Evolutionary conservation across 2,329 filamentous ascomycete genomes (phyloP), one percentile per base, ranked within the genome.

Genomic region (Akanthomyces dipterigenus): DNA sequence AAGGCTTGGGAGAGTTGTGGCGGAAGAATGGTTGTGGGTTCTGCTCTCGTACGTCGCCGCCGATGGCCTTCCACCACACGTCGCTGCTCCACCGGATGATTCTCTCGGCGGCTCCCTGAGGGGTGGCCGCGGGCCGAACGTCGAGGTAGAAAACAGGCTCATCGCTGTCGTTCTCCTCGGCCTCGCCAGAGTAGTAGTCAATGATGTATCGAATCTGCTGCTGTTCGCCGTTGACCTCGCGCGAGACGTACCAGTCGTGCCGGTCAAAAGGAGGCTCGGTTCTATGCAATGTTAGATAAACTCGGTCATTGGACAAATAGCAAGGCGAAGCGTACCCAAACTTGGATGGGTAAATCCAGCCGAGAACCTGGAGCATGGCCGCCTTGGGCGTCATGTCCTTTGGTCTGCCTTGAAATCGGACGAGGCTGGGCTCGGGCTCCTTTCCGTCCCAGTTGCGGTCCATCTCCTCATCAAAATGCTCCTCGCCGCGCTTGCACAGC

Each of bases 131-230:
- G 1, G 95, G 95, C 65, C 95, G 84, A 22, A 99, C 95, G 71
- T 99, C 95, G 60, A 99, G 84, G 73, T 88, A 97, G 78, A 99
- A 99, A 7, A 98, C 92, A 3, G 95, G 93, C 72, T 97, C 91
- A 36, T 93, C 95, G 0, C 85, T 16, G 9, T 38, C 90, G 2
- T 88, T 85, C 70, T 96, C 91, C 9, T 96, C 92, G 3, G 89
- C 88, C 26, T 88, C 87, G 6, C 87, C 93, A 38, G 89, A 88
- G 75, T 98, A 98, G 76, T 96, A 98, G 75, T 99, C 95, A 72
- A 99, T 99, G 61, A 99, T 86, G 73, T 99, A 99, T 69, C 95
- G 86, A 50, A 97, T 80, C 78, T 97, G 88, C 72, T 88, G 88
- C 68, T 79, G 81, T 62, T 87, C 73, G 31, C 90, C 90, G 59